Base-by-base conservation (phyloP, 495 filamentous ascomycete species). In the Parathielavia appendiculata region DNA sequence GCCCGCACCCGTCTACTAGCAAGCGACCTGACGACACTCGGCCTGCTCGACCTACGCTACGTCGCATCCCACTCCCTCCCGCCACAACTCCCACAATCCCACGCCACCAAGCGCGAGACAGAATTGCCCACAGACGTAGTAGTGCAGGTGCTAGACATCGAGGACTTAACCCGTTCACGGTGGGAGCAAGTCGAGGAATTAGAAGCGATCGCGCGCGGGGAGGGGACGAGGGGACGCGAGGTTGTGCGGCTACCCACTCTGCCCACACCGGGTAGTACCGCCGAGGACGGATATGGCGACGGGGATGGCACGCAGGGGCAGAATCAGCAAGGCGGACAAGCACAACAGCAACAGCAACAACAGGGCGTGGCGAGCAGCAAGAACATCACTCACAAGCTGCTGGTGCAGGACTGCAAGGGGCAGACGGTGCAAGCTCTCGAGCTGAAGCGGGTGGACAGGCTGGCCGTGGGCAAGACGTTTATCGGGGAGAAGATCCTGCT, bases 101-200 rank as follows among this genome's bases (percentile, higher is more conserved):
- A 35, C 41, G 47, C 39, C 35, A 59, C 0, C 69, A 73, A 4
- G 66, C 76, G 79, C 58, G 80, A 89, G 56, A 70, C 77, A 14
- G 71, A 69, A 0, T 71, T 95, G 0, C 39, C 71, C 0, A 78
- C 77, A 0, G 78, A 89, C 19, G 77, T 92, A 8, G 77, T 84
- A 0, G 85, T 93, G 7, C 93, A 98, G 68, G 83, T 97, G 0
- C 70, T 95, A 0, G 90, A 90, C 47, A 79, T 97, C 17, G 88
- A 92, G 64, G 91, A 96, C 65, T 76, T 97, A 41, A 80, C 84
- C 14, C 80, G 79, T 14, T 88, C 86, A 63, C 77, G 86, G 20
- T 92, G 91, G 87, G 85, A 87, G 63, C 89, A 95, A 64, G 81
- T 96, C 40, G 92, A 97, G 64, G 83, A 83, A 20, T 78, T 97